A percentile compares a stretch with the other conserved stretches of the same genome.
Conservation (phyloP, 257 asterid genomes). For the Marsdenia floribunda region DNA sequence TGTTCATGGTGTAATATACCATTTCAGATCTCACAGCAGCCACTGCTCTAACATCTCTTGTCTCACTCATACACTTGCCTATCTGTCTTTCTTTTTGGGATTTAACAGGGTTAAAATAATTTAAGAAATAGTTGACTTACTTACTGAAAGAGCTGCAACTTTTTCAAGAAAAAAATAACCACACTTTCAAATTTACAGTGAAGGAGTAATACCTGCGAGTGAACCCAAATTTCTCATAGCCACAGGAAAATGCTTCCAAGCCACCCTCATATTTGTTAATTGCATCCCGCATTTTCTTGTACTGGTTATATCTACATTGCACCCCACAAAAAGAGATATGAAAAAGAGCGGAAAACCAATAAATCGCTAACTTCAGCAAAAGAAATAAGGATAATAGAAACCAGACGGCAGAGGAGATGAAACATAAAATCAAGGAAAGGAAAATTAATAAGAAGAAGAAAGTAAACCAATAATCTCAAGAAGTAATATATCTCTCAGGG, state of each 20-base stretch:
- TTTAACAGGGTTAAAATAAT: neutral
- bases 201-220: slow-evolving; percentile 62
- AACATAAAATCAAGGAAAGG: slow-evolving; percentile 5
- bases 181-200: neutral
- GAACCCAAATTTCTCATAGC: slow-evolving; percentile 91
- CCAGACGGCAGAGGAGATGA: neutral
- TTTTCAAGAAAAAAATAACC: neutral
- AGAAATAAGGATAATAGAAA: neutral
- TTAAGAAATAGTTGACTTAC: neutral
- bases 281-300: slow-evolving; percentile 65
- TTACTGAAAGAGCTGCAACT: neutral
- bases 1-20: neutral
- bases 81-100: neutral
- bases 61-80: neutral
- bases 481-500: neutral
- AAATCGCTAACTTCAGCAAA: neutral
- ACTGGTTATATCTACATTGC: slow-evolving; percentile 63
- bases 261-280: slow-evolving; percentile 94
- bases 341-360: neutral
- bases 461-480: neutral
- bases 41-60: neutral
- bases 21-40: neutral
- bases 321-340: neutral
- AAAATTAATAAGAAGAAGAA: neutral
- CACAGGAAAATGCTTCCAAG: slow-evolving; percentile 86